phyloP scores from a whole-genome alignment of 352 stramenopile species.

The Globisporangium megalacanthum region DNA sequence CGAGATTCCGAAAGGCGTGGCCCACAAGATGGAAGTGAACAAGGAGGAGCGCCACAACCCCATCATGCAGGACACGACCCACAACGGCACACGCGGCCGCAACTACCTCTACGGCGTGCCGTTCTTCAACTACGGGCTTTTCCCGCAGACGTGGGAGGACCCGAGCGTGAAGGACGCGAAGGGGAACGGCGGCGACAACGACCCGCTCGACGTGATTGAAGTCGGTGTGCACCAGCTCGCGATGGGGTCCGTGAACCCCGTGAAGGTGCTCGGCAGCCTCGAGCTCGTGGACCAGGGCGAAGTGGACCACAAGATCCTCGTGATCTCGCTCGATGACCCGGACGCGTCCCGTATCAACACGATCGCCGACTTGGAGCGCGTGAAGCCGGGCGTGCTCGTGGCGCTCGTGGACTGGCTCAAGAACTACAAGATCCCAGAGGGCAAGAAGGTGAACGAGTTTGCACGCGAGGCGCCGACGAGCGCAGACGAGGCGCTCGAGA shows the following conservation, averaged over 20 bases:
- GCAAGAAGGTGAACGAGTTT: constrained; percentile 93
- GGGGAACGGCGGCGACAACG: constrained; percentile 96
- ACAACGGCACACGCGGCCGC: constrained; percentile 91
- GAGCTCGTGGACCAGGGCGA: constrained; percentile 98
- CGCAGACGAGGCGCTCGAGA: constrained; percentile 46
- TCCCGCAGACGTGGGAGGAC: constrained; percentile 99
- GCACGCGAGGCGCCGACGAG: constrained; percentile 67
- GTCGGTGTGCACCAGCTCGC: constrained; percentile 86
- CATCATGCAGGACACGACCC: constrained; percentile 99
- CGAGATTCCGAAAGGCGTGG: constrained; percentile 98
- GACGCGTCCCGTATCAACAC: constrained; percentile 81
- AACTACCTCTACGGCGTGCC: constrained; percentile 95
- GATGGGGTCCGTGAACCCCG: constrained; percentile 95
- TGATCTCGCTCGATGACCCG: constrained; percentile 87
- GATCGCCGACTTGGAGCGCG: constrained; percentile 86
- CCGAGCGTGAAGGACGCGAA: constrained; percentile 76
- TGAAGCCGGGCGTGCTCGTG: constrained; percentile 90
- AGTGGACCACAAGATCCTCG: constrained; percentile 99
- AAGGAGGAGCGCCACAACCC: constrained; percentile 93
- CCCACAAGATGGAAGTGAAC: constrained; percentile 99
- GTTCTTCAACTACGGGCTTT: constrained; percentile 99
- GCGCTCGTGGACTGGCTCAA: constrained; percentile 95
- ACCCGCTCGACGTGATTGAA: constrained; percentile 99
- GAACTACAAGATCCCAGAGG: constrained; percentile 98
- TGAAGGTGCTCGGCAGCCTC: constrained; percentile 96